Evolutionary conservation across 306 rosid species (phyloP), one percentile per base, ranked within the genome.

Genomic region (Castanospermum australe): DNA sequence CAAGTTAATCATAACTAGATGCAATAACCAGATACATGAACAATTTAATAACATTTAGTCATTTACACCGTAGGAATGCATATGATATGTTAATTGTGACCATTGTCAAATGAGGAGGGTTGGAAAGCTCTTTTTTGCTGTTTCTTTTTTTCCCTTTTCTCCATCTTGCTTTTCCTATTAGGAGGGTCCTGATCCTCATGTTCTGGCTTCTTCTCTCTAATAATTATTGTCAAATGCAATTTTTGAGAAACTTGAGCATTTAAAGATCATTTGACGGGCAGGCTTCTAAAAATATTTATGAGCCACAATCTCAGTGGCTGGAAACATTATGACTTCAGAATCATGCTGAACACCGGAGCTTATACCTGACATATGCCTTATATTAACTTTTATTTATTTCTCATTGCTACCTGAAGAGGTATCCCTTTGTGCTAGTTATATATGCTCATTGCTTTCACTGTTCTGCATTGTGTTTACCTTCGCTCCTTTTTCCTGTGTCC

Each of bases 401-500:
- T 77, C 35, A 44, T 66, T 35, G 45, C 77, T 65, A 78, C 51
- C 60, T 42, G 15, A 57, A 56, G 15, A 39, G 28, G 63, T 56
- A 42, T 45, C 63, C 73, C 35, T 73, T 18, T 69, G 11, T 47
- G 33, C 54, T 25, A 38, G 44, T 75, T 67, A 48, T 56, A 69
- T 67, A 48, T 56, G 62, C 65, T 77, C 36, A 41, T 71, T 36
- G 4, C 24, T 39, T 75, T 60, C 48, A 59, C 30, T 52, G 50
- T 76, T 69, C 42, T 81, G 59, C 32, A 41, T 33, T 38, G 17
- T 62, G 38, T 74, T 78, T 59, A 56, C 57, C 64, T 74, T 15
- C 30, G 39, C 2, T 47, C 30, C 6, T 32, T 28, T 65, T 60
- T 52, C 57, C 54, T 42, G 1, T 54, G 48, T 47, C 56, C 75